Evolutionary conservation across 495 filamentous ascomycete species (phyloP), one percentile per base, ranked within the genome.

Genomic region (Penicillium desertorum): DNA sequence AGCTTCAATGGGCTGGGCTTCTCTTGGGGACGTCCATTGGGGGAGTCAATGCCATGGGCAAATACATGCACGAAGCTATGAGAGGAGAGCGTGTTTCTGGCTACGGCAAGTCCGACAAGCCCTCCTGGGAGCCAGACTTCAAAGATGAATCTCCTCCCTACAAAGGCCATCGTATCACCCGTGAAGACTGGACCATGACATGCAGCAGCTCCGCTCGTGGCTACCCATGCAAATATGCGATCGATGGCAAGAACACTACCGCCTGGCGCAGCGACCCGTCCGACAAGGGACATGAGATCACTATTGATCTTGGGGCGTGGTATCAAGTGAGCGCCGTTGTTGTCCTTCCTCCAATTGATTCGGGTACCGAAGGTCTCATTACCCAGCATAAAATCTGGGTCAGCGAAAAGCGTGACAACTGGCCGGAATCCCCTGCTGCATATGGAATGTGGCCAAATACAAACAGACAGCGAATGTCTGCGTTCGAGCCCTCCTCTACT

Each of bases 391-490:
- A 57, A n/a, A 61, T 81, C 20, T 68, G 65, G 30, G 19, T 76
- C 12, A 80, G 78, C 62, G 52, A 48, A 0, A 74, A 83, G 45
- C 67, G 67, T 10, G 54, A 53, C 5, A 71, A 43, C 17, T 81
- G 71, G 70, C 65, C 34, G 9, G 47, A 54, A 23, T 23, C 23
- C 3, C 58, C 58, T 3, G 75, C 78, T 7, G 76, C 79, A 2
- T 71, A 70, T 51, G 81, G 79, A 11, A 76, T 71, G 7, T 83
- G 76, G 68, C 51, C 68, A 10, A 70, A 73, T 12, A 71, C 71
- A 27, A 67, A 67, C 4, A 70, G 71, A 7, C 65, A 65, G 39
- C 76, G 78, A 56, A 64, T 74, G 14, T 67, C 72, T 16, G 73
- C 70, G 36, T 79, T 77, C 45, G 63, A 73, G 3, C 68, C 72